Evolutionary conservation across 2,329 filamentous ascomycete species (phyloP).

Genomic region (Phoma sp.): DNA sequence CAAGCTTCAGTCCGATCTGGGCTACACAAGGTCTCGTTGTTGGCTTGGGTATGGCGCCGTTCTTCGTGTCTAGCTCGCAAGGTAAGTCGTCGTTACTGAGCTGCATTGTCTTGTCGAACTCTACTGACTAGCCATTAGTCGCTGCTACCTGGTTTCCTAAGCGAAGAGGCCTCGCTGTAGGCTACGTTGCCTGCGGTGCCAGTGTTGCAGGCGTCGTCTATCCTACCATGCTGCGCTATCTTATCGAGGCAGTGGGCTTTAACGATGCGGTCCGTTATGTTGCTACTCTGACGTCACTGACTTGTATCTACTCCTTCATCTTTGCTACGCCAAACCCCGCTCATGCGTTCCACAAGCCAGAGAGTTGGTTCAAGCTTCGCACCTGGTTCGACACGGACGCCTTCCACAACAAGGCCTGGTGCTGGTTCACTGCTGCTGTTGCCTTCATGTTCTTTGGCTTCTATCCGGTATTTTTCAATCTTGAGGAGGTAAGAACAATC

Average conservation of each 20-base stretch:
- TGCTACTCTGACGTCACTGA: conserved; percentile 49
- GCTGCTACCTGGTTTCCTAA: conserved; percentile 58
- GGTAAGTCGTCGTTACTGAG: conserved; percentile 40
- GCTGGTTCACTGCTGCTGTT: conserved; percentile 54
- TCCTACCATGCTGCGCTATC: conserved; percentile 54
- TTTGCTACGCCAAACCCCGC: conserved; percentile 53
- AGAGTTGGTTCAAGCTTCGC: conserved; percentile 46
- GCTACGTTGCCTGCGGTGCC: conserved; percentile 58
- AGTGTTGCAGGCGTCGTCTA: conserved; percentile 56
- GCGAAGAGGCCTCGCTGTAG: conserved; percentile 55
- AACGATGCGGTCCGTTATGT: conserved; percentile 53
- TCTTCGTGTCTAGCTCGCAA: conserved; percentile 59
- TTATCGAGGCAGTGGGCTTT: conserved; percentile 53
- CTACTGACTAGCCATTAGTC: conserved; percentile 43
- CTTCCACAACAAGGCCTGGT: conserved; percentile 52
- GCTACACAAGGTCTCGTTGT: conserved; percentile 55
- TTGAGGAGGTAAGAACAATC: conserved; percentile 51
- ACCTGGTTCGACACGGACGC: conserved; percentile 55
- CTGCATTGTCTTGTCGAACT: not conserved
- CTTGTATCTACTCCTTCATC: conserved; percentile 51
- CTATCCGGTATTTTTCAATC: conserved; percentile 60
- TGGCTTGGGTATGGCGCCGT: conserved; percentile 59
- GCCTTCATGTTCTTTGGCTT: conserved; percentile 59
- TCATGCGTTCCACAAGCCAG: conserved; percentile 46
- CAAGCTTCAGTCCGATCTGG: conserved; percentile 53